Evolutionary conservation across 306 rosid species (phyloP).

Genomic region (Trichosanthes truncata): DNA sequence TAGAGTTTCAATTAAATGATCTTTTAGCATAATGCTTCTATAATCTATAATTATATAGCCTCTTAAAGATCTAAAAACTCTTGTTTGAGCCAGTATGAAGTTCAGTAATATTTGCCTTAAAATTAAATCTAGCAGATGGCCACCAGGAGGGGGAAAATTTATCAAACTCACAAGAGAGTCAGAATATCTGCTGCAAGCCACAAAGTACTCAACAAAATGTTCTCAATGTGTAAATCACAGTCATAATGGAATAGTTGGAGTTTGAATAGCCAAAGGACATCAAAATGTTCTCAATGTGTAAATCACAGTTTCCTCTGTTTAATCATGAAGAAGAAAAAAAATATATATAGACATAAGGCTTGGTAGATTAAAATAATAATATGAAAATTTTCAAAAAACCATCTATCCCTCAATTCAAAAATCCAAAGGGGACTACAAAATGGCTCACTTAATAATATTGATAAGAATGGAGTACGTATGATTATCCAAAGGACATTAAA

Average conservation of each 20-base stretch:
- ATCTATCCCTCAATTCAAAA: neutral
- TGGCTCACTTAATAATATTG: neutral
- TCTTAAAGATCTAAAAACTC: neutral
- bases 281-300: neutral
- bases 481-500: neutral
- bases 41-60: neutral
- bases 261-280: neutral
- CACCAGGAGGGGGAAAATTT: neutral
- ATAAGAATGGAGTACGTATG: neutral
- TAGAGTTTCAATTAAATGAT: neutral
- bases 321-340: neutral
- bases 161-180: neutral
- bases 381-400: neutral
- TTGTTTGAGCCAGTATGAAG: neutral
- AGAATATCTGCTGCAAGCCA: neutral
- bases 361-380: neutral
- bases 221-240: neutral
- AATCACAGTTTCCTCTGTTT: neutral
- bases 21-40: neutral
- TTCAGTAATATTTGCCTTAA: neutral
- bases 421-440: neutral
- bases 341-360: neutral
- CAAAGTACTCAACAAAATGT: neutral
- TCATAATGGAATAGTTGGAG: neutral
- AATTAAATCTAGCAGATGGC: neutral